Percentiles rank a stretch among this genome's conserved stretches.
These are phyloP conservation scores for Aspergillus asperescens DNA, from an alignment of 495 filamentous ascomycete genomes.

Conservation along the genomic window DNA sequence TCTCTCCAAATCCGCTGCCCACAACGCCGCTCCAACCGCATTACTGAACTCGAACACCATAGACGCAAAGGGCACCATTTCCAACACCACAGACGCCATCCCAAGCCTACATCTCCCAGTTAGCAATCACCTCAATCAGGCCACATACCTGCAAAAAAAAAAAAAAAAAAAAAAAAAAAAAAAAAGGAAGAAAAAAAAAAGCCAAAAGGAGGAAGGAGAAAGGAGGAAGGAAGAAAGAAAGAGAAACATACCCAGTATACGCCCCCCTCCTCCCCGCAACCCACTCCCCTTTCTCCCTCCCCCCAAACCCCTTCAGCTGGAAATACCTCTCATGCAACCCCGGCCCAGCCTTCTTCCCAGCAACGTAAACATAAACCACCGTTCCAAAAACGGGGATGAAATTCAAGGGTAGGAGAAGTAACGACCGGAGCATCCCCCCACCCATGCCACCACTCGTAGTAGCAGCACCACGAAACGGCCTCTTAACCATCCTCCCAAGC, in stretches of 20 bases:
- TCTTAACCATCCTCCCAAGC: conserved; percentile 67
- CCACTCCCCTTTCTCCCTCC: conserved; percentile 56
- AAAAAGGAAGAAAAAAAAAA: conserved; percentile 14
- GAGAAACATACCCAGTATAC: conserved; percentile 69
- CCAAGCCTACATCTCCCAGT: conserved; percentile 60
- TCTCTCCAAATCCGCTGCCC: conserved; percentile 87
- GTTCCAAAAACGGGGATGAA: conserved; percentile 89
- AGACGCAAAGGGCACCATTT: conserved; percentile 77
- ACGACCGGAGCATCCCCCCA: conserved; percentile 60
- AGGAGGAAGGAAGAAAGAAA: neutral
- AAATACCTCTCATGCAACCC: conserved; percentile 64
- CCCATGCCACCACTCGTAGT: conserved; percentile 27
- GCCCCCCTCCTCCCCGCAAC: conserved; percentile 56
- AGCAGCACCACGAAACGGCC: conserved; percentile 52
- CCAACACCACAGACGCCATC: conserved; percentile 65
- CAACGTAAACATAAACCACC: conserved; percentile 66
- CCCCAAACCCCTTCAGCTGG: conserved; percentile 78
- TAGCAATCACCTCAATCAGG: conserved; percentile 3
- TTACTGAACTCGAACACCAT: conserved; percentile 89
- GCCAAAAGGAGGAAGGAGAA: conserved; percentile 13
- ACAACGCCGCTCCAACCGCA: conserved; percentile 85
- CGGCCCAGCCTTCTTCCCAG: conserved; percentile 57
- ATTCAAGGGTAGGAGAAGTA: conserved; percentile 82
- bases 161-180: neutral
- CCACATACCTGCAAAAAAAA: neutral